Evolutionary conservation across 129 eudicot species (phyloP).

Genomic region (Lactuca sativa): DNA sequence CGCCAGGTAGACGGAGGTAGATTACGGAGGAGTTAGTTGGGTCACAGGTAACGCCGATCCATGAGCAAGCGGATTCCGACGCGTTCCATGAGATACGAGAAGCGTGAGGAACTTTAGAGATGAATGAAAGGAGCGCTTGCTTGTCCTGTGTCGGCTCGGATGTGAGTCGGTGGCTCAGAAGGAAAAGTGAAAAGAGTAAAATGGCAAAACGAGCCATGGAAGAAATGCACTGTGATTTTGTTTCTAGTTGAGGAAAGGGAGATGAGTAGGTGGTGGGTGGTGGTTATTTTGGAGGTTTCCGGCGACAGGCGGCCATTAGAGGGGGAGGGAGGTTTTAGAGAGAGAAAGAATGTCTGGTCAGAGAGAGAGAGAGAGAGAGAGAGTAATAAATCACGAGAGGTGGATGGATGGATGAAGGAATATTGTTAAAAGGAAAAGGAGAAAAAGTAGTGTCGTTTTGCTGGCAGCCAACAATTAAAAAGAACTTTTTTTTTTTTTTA

Average conservation of each 20-base stretch:
- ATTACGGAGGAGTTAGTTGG: constrained; percentile 45
- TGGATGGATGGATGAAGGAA: constrained; percentile 10
- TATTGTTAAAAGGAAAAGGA: constrained; percentile 13
- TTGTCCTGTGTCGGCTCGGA: constrained; percentile 77
- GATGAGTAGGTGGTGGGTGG: not conserved
- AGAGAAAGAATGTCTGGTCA: constrained; percentile 16
- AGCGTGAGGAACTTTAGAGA: constrained; percentile 60
- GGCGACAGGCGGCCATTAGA: constrained; percentile 40
- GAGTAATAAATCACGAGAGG: constrained; percentile 35
- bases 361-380: constrained; percentile 28
- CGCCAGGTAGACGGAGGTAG: constrained; percentile 68
- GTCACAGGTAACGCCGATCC: constrained; percentile 82
- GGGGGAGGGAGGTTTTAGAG: constrained; percentile 16
- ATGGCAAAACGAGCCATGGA: constrained; percentile 15
- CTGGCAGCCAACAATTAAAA: constrained; percentile 27
- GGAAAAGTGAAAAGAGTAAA: not conserved
- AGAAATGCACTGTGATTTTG: constrained; percentile 9
- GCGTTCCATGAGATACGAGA: constrained; percentile 62
- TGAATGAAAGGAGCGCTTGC: constrained; percentile 64
- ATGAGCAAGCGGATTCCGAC: constrained; percentile 59
- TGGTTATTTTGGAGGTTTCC: constrained; percentile 31
- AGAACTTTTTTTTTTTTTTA: not conserved
- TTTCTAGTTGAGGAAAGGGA: constrained; percentile 1
- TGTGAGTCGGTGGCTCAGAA: constrained; percentile 26
- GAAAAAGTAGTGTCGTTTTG: constrained; percentile 21